Evolutionary conservation across 768 basidiomycete genomes (phyloP), one percentile per base, ranked within the genome.

Genomic region (Gymnopilus dilepis): DNA sequence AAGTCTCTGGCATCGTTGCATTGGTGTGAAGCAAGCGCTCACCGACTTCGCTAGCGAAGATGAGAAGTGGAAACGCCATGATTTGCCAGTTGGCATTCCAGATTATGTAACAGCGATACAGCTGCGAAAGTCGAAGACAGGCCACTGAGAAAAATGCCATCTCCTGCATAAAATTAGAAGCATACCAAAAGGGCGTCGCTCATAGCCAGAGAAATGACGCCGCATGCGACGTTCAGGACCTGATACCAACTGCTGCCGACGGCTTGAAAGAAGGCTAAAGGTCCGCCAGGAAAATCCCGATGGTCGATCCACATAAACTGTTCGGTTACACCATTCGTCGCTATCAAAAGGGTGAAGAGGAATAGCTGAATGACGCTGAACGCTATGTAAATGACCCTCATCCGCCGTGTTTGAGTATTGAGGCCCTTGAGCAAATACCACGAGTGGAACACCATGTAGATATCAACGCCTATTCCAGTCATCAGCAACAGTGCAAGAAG

Each of bases 241-340:
- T 50, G 8, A 31, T 11, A 50, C 48, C 48, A 50, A 30, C 48
- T 50, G 31, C 24, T 31, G 15, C 5, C 31, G 6, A 28, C 12
- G 8, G 48, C 26, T 2, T 17, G 15, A 24, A 30, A 31, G 48
- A 17, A 50, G 2, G 48, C 48, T 3, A 11, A 28, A 13, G 48
- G 48, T 15, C 48, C 48, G 11, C 48, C 48, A 30, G 48, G 48
- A 17, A 50, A 50, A 3, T 50, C 11, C 8, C 48, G 21, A 30
- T 31, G 48, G 13, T 50, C 48, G 9, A 50, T 50, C 48, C 48
- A 50, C 48, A 50, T 50, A 11, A 50, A 50, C 19, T 50, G 28
- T 6, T 28, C 48, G 6, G 9, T 28, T 2, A 50, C 8, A 12
- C 11, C 26, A 50, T 28, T 50, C 24, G 48, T 50, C 1, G 48